Evolutionary conservation across 768 basidiomycete genomes (phyloP).

Genomic region (Lyophyllum atratum): DNA sequence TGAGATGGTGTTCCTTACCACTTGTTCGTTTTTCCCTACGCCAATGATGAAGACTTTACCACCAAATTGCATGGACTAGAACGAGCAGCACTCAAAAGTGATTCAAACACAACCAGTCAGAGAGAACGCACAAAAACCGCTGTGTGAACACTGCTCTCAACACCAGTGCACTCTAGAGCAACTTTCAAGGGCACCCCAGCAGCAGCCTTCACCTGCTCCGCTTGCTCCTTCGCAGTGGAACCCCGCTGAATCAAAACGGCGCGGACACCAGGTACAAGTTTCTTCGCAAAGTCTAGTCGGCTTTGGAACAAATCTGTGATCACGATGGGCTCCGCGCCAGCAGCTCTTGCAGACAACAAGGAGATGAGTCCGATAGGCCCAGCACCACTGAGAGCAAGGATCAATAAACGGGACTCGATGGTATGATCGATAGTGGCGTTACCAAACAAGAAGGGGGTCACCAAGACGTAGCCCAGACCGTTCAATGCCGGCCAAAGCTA

Average conservation of each 20-base stretch:
- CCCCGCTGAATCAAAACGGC: conserved; percentile 57
- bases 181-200: conserved; percentile 52
- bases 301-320: conserved; percentile 70
- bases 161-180: conserved; percentile 66
- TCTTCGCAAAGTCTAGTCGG: conserved; percentile 67
- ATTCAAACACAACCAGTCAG: background rate
- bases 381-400: conserved; percentile 46
- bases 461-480: conserved; percentile 66
- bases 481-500: conserved; percentile 69
- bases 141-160: conserved; percentile 61
- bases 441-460: conserved; percentile 66
- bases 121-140: conserved; percentile 52
- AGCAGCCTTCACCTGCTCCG: conserved; percentile 50
- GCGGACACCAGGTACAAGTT: conserved; percentile 57
- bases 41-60: conserved; percentile 73
- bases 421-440: conserved; percentile 4
- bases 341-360: conserved; percentile 64
- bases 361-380: conserved; percentile 69
- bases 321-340: conserved; percentile 69
- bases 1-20: conserved; percentile 33
- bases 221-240: conserved; percentile 47
- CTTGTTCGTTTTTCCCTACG: conserved; percentile 64
- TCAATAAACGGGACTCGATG: background rate
- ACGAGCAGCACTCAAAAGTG: background rate
- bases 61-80: conserved; percentile 62